Base-by-base conservation (phyloP, 768 basidiomycete species). In the Leccinum truebloodii region DNA sequence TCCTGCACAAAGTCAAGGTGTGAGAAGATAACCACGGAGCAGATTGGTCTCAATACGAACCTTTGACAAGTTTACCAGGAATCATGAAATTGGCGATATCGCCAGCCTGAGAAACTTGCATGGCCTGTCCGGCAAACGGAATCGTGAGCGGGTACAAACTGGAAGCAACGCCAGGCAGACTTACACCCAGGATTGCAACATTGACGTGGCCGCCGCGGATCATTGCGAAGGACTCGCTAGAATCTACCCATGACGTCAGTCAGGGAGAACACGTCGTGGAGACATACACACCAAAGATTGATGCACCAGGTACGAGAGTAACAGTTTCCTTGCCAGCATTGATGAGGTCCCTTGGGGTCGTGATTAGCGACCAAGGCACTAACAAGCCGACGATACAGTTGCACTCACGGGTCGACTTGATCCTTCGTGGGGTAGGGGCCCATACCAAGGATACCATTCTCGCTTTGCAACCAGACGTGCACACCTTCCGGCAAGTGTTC, bases 1-100 rank as follows among this genome's bases (percentile, higher is more conserved):
- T 46, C 93, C 92, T 89, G 68, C 54, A 18, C 59, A 59, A 13
- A 20, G 16, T 10, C 10, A 52, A 24, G 41, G 20, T 18, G 28
- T 37, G 44, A 58, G 65, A 51, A 72, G 57, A 59, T 59, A 59
- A 51, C 13, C 51, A 22, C 20, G 48, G 16, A 44, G n/a, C 20
- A 5, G n/a, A 24, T 22, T n/a, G 18, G 13, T 13, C 52, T 53
- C 41, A 34, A 30, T 41, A 14, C 65, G 13, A 64, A 83, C 89
- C 90, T 80, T 91, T 93, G 35, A 94, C 82, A 72, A 94, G 83
- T 78, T 97, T 96, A 14, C 94, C 93, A 3, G 95, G 95, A 69
- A 97, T 95, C 95, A 97, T 98, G 73, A 94, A 98, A 79, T 98
- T 98, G 59, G 95, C 95, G 63, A 98, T 90, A 73, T 98, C 95